Conservation (phyloP, 768 basidiomycete genomes). For the Auriculariales sp. region DNA sequence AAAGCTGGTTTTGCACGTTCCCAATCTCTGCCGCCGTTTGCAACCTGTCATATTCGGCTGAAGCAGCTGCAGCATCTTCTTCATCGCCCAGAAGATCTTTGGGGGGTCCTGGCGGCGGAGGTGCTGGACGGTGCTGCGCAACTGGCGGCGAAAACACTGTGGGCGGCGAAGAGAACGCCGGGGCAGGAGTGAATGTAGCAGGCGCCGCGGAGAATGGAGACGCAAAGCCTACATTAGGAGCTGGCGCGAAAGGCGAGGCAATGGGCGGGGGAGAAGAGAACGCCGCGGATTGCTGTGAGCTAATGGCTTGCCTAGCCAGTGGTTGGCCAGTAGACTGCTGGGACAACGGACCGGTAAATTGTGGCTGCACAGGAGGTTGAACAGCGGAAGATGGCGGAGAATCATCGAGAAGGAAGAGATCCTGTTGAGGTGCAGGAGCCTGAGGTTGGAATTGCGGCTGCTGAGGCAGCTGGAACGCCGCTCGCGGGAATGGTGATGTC, state of each 20-base stretch:
- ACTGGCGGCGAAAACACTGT: conserved; percentile 8
- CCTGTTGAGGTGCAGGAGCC: conserved; percentile 10
- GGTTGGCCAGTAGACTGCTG: background rate
- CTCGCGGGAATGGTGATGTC: conserved; percentile 4
- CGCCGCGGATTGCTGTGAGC: background rate
- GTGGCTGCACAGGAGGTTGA: conserved; percentile 2
- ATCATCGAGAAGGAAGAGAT: conserved; percentile 30
- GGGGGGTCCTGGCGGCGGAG: background rate
- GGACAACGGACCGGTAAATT: conserved; percentile 1
- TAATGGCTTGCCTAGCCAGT: background rate
- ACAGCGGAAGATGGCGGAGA: conserved; percentile 15
- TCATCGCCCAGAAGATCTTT: conserved; percentile 63
- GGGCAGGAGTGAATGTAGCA: conserved; percentile 36
- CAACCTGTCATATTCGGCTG: conserved; percentile 32
- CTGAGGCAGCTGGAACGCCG: conserved; percentile 20
- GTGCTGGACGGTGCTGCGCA: background rate
- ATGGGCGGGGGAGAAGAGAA: background rate
- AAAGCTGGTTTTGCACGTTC: conserved; percentile 72
- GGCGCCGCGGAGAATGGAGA: conserved; percentile 12
- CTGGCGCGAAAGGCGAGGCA: background rate
- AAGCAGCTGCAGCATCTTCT: conserved; percentile 35
- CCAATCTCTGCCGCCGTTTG: conserved; percentile 79
- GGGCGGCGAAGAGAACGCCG: conserved; percentile 18
- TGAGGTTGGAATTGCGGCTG: conserved; percentile 24
- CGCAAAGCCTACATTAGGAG: no score